Percentiles rank a stretch among this genome's conserved stretches.
Conservation (phyloP, 768 basidiomycete species). For the Rhodotorula diobovata region DNA sequence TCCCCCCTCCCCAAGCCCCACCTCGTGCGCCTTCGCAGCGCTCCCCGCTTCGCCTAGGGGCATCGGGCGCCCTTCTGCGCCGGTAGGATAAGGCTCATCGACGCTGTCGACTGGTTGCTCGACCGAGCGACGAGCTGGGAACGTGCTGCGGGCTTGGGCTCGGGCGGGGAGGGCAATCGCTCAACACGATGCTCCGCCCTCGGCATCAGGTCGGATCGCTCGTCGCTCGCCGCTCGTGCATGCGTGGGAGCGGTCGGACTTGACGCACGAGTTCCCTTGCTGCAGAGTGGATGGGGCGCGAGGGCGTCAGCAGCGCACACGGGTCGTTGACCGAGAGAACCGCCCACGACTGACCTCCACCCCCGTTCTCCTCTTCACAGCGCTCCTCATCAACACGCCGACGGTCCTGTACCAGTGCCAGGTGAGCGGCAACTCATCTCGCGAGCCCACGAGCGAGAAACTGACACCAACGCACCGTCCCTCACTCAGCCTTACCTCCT, state of each 20-base stretch:
- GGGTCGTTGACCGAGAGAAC: background rate
- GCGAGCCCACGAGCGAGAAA: too few relatives aligned
- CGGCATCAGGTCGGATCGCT: background rate
- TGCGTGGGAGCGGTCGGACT: background rate
- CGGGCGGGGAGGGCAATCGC: background rate
- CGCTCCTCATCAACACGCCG: constrained; percentile 30
- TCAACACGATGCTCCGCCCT: background rate
- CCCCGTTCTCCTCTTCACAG: too few relatives aligned
- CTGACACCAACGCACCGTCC: background rate
- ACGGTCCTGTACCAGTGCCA: constrained; percentile 13
- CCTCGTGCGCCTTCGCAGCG: background rate
- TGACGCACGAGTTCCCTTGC: too few relatives aligned
- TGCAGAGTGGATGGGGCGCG: too few relatives aligned
- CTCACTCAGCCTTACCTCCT: constrained; percentile 15
- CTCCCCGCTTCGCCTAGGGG: background rate
- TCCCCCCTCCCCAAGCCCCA: background rate
- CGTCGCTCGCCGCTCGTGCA: rapidly evolving
- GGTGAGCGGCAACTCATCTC: background rate
- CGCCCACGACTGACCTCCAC: background rate
- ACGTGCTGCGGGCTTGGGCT: background rate
- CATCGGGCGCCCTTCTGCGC: background rate
- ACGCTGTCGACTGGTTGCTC: too few relatives aligned
- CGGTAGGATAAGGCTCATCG: background rate
- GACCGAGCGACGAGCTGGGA: too few relatives aligned
- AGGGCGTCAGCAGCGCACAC: too few relatives aligned